A percentile compares a stretch with the other conserved stretches of the same genome.
Conservation (phyloP, 2,329 filamentous ascomycete species). For the Didymella sp. region DNA sequence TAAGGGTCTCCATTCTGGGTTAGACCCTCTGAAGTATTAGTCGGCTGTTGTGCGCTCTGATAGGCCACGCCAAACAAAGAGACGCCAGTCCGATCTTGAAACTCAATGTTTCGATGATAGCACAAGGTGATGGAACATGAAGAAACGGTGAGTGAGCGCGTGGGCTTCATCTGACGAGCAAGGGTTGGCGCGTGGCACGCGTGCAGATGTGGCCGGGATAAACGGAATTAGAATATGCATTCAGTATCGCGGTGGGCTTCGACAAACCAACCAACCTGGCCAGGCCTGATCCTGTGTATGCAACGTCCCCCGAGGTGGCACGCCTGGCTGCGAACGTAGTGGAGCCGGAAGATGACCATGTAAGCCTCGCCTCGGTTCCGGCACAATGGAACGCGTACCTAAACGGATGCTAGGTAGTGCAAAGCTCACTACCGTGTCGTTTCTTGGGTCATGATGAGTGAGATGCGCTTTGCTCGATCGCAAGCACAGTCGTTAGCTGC, state of each 20-base stretch:
- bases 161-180: constrained; percentile 19
- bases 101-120: constrained; percentile 28
- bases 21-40: constrained; percentile 27
- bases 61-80: constrained; percentile 31
- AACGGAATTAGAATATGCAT: constrained; percentile 21
- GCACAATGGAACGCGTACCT: constrained; percentile 36
- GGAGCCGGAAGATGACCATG: constrained; percentile 17
- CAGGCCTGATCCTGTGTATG: constrained; percentile 3
- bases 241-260: constrained; percentile 9
- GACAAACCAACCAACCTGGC: background rate
- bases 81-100: constrained; percentile 18
- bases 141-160: constrained; percentile 20
- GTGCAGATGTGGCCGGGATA: constrained; percentile 25
- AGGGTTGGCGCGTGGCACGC: constrained; percentile 27
- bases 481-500: background rate
- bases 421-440: constrained; percentile 13
- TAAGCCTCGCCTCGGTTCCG: constrained; percentile 27
- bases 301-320: constrained; percentile 22
- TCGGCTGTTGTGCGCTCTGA: constrained; percentile 34
- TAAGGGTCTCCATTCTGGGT: constrained; percentile 34
- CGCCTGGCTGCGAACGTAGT: constrained; percentile 17
- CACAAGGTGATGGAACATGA: constrained; percentile 38
- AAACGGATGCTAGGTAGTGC: constrained; percentile 25
- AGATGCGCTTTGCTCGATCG: background rate
- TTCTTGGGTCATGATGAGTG: background rate